Evolutionary conservation across 176 grass and related monocot genomes (phyloP).

Genomic region (Bromus sterilis): DNA sequence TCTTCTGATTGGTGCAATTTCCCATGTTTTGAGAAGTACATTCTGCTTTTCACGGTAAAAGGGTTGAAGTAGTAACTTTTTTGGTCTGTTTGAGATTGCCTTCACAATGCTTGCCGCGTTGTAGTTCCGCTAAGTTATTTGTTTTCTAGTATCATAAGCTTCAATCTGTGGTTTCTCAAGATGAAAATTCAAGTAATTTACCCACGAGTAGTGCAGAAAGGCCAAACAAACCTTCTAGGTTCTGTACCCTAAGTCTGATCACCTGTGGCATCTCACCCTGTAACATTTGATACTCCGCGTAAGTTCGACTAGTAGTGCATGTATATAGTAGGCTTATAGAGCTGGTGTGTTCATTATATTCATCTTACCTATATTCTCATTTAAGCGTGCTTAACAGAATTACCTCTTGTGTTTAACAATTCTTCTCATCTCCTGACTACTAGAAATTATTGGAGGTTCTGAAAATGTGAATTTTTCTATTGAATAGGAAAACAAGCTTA

Average conservation of each 20-base stretch:
- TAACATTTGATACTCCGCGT: background rate
- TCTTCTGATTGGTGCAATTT: background rate
- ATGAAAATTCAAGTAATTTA: background rate
- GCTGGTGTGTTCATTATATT: background rate
- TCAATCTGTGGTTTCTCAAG: background rate
- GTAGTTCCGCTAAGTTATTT: background rate
- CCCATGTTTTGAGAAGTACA: background rate
- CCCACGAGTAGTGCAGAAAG: background rate
- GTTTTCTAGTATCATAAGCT: background rate
- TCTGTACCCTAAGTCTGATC: background rate
- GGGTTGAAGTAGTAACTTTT: background rate
- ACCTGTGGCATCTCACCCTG: background rate
- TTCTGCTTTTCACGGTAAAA: background rate
- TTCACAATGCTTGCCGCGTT: no score
- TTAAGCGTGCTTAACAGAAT: background rate
- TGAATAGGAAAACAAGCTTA: slow-evolving; percentile 80
- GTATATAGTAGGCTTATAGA: background rate
- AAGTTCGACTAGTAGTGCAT: background rate
- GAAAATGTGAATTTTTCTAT: slow-evolving; percentile 1
- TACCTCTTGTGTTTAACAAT: background rate
- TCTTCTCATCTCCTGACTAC: background rate
- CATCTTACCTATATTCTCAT: background rate
- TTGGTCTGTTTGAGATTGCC: no score
- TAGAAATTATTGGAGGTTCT: background rate
- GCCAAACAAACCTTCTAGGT: background rate